Percentiles rank a stretch among this genome's conserved stretches.
Conservation (phyloP, 225 moss, liverwort and hornwort genomes). For the Bryum argenteum region DNA sequence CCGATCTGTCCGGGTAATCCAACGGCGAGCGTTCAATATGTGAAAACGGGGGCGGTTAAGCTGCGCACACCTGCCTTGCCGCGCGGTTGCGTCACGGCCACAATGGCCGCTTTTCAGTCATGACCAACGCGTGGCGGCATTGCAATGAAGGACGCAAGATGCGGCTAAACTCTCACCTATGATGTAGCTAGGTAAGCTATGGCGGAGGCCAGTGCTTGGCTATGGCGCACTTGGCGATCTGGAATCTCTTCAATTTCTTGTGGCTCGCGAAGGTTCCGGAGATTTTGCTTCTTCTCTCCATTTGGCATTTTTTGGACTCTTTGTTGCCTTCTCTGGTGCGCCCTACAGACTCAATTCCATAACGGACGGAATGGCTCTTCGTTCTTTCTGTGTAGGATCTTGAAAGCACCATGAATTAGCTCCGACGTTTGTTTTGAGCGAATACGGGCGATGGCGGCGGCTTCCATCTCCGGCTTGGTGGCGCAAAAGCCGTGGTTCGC, state of each 20-base stretch:
- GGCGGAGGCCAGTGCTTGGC: neutral
- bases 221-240: neutral
- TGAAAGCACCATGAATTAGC: conserved; percentile 8
- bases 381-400: neutral
- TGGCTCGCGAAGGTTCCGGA: neutral
- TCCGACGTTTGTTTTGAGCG: neutral
- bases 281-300: neutral
- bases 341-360: too few relatives aligned
- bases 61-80: neutral
- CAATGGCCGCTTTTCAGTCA: neutral
- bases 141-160: neutral
- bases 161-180: neutral
- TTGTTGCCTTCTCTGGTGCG: neutral
- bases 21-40: neutral
- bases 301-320: neutral
- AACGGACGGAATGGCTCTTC: too few relatives aligned
- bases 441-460: conserved; percentile 42
- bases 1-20: neutral
- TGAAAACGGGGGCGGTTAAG: neutral
- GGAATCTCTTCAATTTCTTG: neutral
- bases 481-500: conserved; percentile 14
- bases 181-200: neutral
- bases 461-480: conserved; percentile 40
- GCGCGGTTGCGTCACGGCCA: conserved; percentile 26
- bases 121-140: neutral